Evolutionary conservation across 345 rosid genomes (phyloP).

Genomic region (Linum usitatissimum): DNA sequence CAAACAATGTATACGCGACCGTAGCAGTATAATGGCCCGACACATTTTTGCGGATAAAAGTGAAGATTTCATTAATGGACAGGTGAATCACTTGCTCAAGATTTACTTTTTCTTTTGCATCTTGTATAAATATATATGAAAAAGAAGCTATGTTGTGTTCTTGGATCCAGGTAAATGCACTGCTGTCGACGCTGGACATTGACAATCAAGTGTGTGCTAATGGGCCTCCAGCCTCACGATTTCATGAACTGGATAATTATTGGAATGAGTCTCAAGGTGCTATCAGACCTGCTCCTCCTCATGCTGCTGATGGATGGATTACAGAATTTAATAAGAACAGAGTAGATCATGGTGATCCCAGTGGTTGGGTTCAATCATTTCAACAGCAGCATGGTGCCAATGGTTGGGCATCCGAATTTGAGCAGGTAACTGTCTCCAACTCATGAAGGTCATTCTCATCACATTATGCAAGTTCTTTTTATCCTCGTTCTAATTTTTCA

Average conservation of each 20-base stretch:
- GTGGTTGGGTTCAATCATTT: conserved; percentile 80
- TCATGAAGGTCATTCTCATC: not conserved
- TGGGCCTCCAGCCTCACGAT: conserved; percentile 71
- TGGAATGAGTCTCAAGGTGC: conserved; percentile 97
- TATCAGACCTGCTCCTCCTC: conserved; percentile 43
- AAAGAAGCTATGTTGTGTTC: too few relatives aligned
- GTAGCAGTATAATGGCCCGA: conserved; percentile 95
- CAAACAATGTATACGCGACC: conserved; percentile 97
- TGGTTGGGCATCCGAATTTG: conserved; percentile 97
- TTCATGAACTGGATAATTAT: conserved; percentile 72
- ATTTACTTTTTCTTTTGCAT: not conserved
- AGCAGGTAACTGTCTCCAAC: conserved; percentile 40
- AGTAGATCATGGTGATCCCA: conserved; percentile 43
- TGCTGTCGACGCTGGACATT: conserved; percentile 81
- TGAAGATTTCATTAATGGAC: conserved; percentile 84
- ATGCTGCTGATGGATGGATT: conserved; percentile 68
- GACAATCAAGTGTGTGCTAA: conserved; percentile 56
- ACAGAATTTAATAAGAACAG: conserved; percentile 60
- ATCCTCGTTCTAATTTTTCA: not conserved
- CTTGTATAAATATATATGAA: not conserved
- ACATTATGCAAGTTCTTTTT: not conserved
- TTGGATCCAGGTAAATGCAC: conserved; percentile 61
- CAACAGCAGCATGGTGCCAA: conserved; percentile 83
- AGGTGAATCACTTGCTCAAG: conserved; percentile 35
- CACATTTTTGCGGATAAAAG: conserved; percentile 83